Conservation (phyloP, 768 basidiomycete species). For the Auriscalpium microsporum region DNA sequence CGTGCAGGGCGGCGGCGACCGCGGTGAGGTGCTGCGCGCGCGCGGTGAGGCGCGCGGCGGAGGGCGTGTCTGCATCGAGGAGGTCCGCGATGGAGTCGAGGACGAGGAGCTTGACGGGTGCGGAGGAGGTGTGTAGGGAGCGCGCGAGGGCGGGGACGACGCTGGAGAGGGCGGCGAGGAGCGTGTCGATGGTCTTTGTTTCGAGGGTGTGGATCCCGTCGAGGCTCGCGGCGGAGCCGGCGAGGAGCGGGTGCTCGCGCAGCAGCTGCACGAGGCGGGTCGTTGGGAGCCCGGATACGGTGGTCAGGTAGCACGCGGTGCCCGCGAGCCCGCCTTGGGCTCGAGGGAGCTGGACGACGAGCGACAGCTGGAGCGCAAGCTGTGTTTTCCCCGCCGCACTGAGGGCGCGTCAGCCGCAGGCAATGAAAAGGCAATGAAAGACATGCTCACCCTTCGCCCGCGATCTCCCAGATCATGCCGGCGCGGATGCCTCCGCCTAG, state of each 20-base stretch:
- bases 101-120: constrained; percentile 70
- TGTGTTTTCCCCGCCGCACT: constrained; percentile 97
- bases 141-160: constrained; percentile 46
- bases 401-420: neutral
- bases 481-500: constrained; percentile 76
- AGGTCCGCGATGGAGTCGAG: constrained; percentile 87
- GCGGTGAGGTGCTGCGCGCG: constrained; percentile 63
- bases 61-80: constrained; percentile 59
- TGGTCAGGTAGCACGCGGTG: constrained; percentile 70
- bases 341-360: constrained; percentile 65
- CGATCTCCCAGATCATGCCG: constrained; percentile 81
- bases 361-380: constrained; percentile 74
- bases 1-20: constrained; percentile 64
- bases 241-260: constrained; percentile 39
- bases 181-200: constrained; percentile 42
- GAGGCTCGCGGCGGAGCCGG: constrained; percentile 36
- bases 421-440: neutral
- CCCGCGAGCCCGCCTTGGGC: constrained; percentile 51
- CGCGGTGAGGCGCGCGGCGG: constrained; percentile 54
- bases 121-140: constrained; percentile 24
- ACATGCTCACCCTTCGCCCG: constrained; percentile 70
- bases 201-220: constrained; percentile 55
- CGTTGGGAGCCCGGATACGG: constrained; percentile 62
- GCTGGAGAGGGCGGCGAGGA: constrained; percentile 47
- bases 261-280: constrained; percentile 59